These are phyloP conservation scores for Populus nigra DNA, from an alignment of 345 rosid species.

Conservation along the genomic window DNA sequence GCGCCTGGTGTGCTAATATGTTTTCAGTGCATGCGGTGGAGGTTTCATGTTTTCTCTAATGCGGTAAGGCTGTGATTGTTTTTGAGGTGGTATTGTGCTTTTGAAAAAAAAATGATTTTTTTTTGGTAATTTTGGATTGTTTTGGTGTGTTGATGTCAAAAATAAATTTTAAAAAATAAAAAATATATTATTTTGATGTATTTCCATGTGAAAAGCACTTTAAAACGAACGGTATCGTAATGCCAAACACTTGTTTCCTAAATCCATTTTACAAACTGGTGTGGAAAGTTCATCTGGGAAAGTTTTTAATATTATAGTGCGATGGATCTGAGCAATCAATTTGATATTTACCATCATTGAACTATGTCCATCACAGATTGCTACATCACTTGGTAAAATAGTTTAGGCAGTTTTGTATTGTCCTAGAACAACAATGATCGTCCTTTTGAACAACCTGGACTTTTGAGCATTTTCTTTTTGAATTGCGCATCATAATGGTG, in stretches of 20 bases:
- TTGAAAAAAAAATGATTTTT: too few species aligned
- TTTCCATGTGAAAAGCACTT: accelerated
- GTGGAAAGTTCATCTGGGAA: neutral
- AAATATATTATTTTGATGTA: too few species aligned
- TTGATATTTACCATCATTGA: neutral
- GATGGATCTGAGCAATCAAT: neutral
- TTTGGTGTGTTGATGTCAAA: too few species aligned
- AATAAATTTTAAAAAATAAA: too few species aligned
- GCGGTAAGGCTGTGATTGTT: too few species aligned
- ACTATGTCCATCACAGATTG: neutral
- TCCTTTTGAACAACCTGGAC: neutral
- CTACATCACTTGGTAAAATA: neutral
- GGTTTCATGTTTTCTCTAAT: neutral
- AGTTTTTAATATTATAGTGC: neutral
- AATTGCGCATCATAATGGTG: neutral
- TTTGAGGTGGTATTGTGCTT: too few species aligned
- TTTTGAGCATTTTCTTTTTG: neutral
- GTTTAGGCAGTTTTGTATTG: neutral
- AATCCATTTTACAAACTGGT: neutral
- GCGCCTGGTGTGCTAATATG: neutral
- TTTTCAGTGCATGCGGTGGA: neutral
- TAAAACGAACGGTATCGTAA: too few species aligned
- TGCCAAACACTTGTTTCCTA: neutral
- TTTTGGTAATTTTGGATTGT: too few species aligned
- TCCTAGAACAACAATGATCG: neutral